Base-by-base conservation (phyloP, 2,329 filamentous ascomycete genomes). In the Trichoderma sp. region DNA sequence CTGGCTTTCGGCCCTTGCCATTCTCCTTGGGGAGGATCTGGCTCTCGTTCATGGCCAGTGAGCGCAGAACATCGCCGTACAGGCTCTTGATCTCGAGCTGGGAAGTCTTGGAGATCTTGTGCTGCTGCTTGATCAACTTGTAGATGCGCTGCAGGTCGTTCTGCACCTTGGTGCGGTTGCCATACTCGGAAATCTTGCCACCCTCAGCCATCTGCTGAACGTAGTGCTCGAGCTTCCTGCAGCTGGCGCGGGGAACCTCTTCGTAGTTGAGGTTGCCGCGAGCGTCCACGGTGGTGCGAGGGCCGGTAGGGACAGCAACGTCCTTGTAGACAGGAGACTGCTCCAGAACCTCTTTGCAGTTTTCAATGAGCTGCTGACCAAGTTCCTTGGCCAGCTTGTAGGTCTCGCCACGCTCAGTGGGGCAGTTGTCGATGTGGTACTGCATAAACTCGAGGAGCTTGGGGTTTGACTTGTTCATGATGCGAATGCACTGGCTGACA, bases 381-480 rank as follows among this genome's bases (percentile, higher is more conserved):
- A 99, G 90, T 80, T 95, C 90, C 83, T 99, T 97, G 52, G 95
- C 95, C n/a, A 99, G 89, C 81, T 95, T 88, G 81, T 99, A 99
- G 1, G 95, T 99, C 83, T 99, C 95, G 68, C 95, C 95, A 60
- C 94, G 91, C 77, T 99, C 94, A 0, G 94, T 94, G 0, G 95
- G 95, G 83, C 94, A 98, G 83, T 98, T 95, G 76, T 99, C 95
- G 76, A 99, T 99, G 82, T 99, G 95, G 75, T 99, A 98, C 78
- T 99, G 95, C 95, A 99, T 99, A 81, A 97, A 99, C 74, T 99
- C 94, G 68, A 99, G 87, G 1, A 99, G 88, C 39, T 92, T 91
- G 2, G 95, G 95, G 78, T 98, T 99, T 37, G 95, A 97, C 70
- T 95, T 92, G 84, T 97, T 99, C 95, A 99, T 99, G 81, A 99